Evolutionary conservation across 2,329 filamentous ascomycete species (phyloP), one percentile per base, ranked within the genome.

Genomic region (Myriosclerotinia duriaeana): DNA sequence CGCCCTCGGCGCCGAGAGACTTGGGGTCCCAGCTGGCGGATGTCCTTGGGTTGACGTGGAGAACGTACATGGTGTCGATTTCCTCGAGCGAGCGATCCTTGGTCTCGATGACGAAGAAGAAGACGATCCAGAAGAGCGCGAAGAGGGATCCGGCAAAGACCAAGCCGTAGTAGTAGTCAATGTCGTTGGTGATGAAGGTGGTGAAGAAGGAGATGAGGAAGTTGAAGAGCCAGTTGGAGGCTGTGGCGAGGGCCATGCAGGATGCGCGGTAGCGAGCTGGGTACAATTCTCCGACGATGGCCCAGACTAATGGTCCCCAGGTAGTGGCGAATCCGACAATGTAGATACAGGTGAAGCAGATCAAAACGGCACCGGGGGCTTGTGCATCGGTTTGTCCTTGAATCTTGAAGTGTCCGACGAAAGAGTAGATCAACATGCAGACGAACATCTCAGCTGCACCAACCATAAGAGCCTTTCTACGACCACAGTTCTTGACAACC

Each of bases 141-240:
- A 90, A 80, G 71, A 89, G 89, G 75, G 88, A 92, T 0, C 81
- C 87, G 0, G 88, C 89, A 76, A 93, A 93, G 53, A 93, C 85
- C 66, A 92, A 89, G 5, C 90, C 90, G 72, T 91, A 91, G 36
- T 69, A 71, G 64, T 75, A 75, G 72, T 89, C 85, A 65, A 93
- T 92, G 1, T 83, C 83, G 0, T 82, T 78, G 0, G 87, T 89
- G 75, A 93, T 92, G 78, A 92, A 93, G 0, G 89, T 88, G 0
- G 90, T 92, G 80, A 92, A 91, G 80, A 93, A 93, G 0, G 85
- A 85, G 68, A 88, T 83, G 71, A 90, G 75, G 78, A 92, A 89
- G 78, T 89, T 89, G 85, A 87, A 90, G 26, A 82, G 79, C 87
- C 87, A 89, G 77, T 89, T 89, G 73, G 81, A 83, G 0, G 85